Base-by-base conservation (phyloP, 2,329 filamentous ascomycete species). In the Ophiostoma angusticollis region DNA sequence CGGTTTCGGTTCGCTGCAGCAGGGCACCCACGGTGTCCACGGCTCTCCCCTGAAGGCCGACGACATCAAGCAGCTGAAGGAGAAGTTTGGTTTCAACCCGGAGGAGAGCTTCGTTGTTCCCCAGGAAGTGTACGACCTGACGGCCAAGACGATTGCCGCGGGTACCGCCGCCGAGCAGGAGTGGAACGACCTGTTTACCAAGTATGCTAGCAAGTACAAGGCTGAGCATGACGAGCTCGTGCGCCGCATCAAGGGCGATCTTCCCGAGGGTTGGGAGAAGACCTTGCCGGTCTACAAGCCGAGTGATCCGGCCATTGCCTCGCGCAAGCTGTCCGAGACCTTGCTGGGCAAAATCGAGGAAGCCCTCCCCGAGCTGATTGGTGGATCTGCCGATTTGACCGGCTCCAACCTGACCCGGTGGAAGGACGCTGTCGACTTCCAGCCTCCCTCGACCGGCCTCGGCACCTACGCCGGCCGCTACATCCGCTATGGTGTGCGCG, bases 331-430 rank as follows among this genome's bases (percentile, higher is more conserved):
- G 44, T 96, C 89, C 49, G 89, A 98, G 75, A 80, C 74, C 45
- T 87, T 96, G 43, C 78, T 98, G 49, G 72, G 80, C 68, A 89
- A 87, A 64, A 80, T 98, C 55, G 77, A 93, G 70, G 64, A 72
- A 37, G 75, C 69, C 49, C 59, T 98, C 40, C 91, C 91, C 50
- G 91, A 96, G 66, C 79, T 98, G 43, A 64, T 98, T 45, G 93
- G 89, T 60, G 91, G 91, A 54, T 98, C 91, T 49, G 91, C 91
- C 53, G 91, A 98, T 73, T 65, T 98, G 72, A 98, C 91, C 60
- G 85, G 85, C 58, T 96, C 91, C 60, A 98, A 98, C 77, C 80
- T 96, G 70, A 98, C 91, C 52, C 80, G 87, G 61, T 95, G 87
- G 86, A 98, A 96, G 82, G 74, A 78, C 40, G 89, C 91, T 41